Evolutionary conservation across 73 alveolate genomes (phyloP), one percentile per base, ranked within the genome.

Genomic region (Symbiodinium natans): DNA sequence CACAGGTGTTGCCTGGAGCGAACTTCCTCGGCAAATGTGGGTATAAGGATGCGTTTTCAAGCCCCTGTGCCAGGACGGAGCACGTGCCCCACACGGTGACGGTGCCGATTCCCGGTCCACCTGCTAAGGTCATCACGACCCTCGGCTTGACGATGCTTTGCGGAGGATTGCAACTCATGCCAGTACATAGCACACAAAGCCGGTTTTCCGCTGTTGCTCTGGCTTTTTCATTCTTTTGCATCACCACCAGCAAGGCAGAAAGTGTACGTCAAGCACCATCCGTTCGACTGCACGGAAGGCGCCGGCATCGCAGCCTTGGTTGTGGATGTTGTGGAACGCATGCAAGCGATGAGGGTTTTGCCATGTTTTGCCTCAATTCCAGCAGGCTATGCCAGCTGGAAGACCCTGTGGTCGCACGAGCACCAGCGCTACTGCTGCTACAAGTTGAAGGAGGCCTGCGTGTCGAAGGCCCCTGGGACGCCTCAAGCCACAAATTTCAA

Each of bases 181-280:
- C n/a, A n/a, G n/a, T n/a, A n/a, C n/a, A n/a, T n/a, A n/a, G n/a
- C n/a, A n/a, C n/a, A n/a, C n/a, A n/a, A n/a, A n/a, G n/a, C n/a
- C n/a, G n/a, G n/a, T n/a, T n/a, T n/a, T n/a, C n/a, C n/a, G n/a
- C n/a, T n/a, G n/a, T n/a, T n/a, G n/a, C n/a, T n/a, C n/a, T n/a
- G n/a, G n/a, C n/a, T n/a, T n/a, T n/a, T n/a, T n/a, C n/a, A n/a
- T n/a, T n/a, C n/a, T n/a, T n/a, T n/a, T n/a, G n/a, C n/a, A n/a
- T n/a, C n/a, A n/a, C n/a, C n/a, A n/a, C n/a, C n/a, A n/a, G n/a
- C 82, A 52, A 86, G 94, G 94, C 94, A 86, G 83, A 86, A 86
- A 33, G 94, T 86, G 27, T 59, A 34, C 29, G 94, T 86, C 83
- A 74, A 86, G 83, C 56, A 48, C 27, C 80, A 54, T 8, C 83